These are phyloP conservation scores for Psilocybe sp. DNA, from an alignment of 768 basidiomycete species.

Conservation along the genomic window DNA sequence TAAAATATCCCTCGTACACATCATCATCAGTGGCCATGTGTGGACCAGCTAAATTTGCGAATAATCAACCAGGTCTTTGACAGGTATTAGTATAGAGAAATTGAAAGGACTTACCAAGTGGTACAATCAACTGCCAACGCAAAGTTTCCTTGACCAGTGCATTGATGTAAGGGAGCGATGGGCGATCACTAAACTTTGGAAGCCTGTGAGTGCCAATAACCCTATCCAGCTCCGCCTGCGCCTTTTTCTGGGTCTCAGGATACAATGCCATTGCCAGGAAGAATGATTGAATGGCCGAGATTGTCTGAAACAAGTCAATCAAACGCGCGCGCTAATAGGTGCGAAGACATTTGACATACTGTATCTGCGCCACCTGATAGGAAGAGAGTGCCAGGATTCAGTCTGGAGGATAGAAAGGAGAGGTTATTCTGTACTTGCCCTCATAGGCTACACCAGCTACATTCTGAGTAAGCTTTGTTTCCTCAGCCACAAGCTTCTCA, in stretches of 20 bases:
- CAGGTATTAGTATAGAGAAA: background rate
- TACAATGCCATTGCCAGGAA: conserved; percentile 22
- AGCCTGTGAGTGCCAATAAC: conserved; percentile 21
- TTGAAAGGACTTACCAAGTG: conserved; percentile 9
- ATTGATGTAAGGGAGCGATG: conserved; percentile 19
- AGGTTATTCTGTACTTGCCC: conserved; percentile 9
- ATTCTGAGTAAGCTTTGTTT: conserved; percentile 14
- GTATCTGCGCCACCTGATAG: conserved; percentile 18
- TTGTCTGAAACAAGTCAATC: conserved; percentile 9
- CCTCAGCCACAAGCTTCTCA: conserved; percentile 15
- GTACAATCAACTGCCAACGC: conserved; percentile 15
- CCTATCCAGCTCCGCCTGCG: conserved; percentile 22
- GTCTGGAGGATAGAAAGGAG: background rate
- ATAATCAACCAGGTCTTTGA: background rate
- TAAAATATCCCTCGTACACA: conserved; percentile 26
- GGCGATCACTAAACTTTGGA: conserved; percentile 22
- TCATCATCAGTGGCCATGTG: conserved; percentile 26
- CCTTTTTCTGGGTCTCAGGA: conserved; percentile 22
- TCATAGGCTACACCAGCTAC: conserved; percentile 16
- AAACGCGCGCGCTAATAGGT: background rate
- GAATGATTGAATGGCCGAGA: conserved; percentile 20
- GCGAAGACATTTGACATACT: conserved; percentile 8
- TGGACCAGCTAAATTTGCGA: conserved; percentile 11
- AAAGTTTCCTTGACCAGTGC: conserved; percentile 15
- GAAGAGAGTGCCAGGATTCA: background rate